Base-by-base conservation (phyloP, 208 protist genomes). In the Lotmaria passim region DNA sequence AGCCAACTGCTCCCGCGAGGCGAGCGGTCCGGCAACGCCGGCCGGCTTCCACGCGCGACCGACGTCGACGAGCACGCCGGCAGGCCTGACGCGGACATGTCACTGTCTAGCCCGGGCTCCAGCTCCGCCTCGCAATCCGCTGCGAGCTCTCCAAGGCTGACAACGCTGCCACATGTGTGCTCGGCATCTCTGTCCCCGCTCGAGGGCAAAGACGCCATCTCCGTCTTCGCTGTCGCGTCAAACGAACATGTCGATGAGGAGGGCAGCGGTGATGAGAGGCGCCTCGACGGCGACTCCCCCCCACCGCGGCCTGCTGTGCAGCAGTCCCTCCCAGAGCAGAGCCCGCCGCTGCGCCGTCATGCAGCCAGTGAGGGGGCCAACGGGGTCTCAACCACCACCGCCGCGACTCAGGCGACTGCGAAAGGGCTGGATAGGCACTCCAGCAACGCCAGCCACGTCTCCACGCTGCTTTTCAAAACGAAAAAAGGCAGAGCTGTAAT, bases 391-490 rank as follows among this genome's bases (percentile, higher is more conserved):
- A 11, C 34, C 53, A 43, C 53, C 8, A 24, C 19, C 0, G 7
- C 7, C n/a, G 19, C 52, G 17, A 15, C 33, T 28, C 52, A 38
- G 33, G 15, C 10, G 2, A 43, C n/a, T 3, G 3, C 34, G 24
- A 61, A 44, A 26, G 34, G n/a, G n/a, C n/a, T n/a, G n/a, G n/a
- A n/a, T n/a, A n/a, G n/a, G n/a, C n/a, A 50, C 44, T 24, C n/a
- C 21, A 26, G n/a, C n/a, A 57, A 10, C 34, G 7, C 47, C 14
- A 15, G 26, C 4, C 51, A 44, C 36, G 63, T 59, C 0, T 30
- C 63, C 14, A 59, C 51, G 51, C 63, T 69, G 63, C 51, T 57
- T 17, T 57, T 59, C 39, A 59, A 57, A 28, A 51, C 63, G 36
- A 57, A 33, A 36, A 69, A 69, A 34, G 38, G 26, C 7, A 21